Evolutionary conservation across 2,329 filamentous ascomycete species (phyloP), one percentile per base, ranked within the genome.

Genomic region (Colletotrichum melonis): DNA sequence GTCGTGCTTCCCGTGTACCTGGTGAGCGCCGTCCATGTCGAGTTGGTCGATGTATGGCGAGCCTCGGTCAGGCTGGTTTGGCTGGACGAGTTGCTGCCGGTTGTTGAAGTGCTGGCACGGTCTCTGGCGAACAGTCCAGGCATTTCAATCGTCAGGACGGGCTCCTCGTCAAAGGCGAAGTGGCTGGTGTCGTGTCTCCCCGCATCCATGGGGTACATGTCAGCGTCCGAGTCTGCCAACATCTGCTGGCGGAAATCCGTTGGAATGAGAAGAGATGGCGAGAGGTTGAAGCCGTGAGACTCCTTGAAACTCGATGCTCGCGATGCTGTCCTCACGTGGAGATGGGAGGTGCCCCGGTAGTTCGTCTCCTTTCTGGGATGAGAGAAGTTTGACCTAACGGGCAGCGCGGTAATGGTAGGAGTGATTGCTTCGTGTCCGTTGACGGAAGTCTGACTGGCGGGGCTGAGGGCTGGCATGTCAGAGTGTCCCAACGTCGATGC

Each of bases 231-330:
- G 5, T 73, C 72, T 5, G 65, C 63, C 66, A 73, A 52, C 84
- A 91, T 88, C 76, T 90, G 86, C 74, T 88, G 85, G 65, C 88
- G 86, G 76, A 88, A 91, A 64, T 92, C 90, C 59, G 84, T 81
- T 14, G 91, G 90, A 66, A 92, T 90, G 63, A 92, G 84, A n/a
- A 92, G 83, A 4, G 89, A 89, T 0, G 91, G 90, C 8, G 90
- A 92, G 42, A 92, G 80, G 55, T 84, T 86, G 77, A 91, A 91
- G 16, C 88, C 88, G 69, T 91, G 88, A 0, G 86, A 87, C 78
- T 92, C 90, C 76, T 87, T 88, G 79, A 89, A 91, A 78, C 86
- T 90, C 2, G 86, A 88, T 0, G 85, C 84, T 16, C 85, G 84
- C 3, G 90, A 89, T 30, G 82, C 80, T 38, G 80, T 84, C 63